Base-by-base conservation (phyloP, 1,284 basidiomycete genomes). In the Pseudozyma tsukubaensis region DNA sequence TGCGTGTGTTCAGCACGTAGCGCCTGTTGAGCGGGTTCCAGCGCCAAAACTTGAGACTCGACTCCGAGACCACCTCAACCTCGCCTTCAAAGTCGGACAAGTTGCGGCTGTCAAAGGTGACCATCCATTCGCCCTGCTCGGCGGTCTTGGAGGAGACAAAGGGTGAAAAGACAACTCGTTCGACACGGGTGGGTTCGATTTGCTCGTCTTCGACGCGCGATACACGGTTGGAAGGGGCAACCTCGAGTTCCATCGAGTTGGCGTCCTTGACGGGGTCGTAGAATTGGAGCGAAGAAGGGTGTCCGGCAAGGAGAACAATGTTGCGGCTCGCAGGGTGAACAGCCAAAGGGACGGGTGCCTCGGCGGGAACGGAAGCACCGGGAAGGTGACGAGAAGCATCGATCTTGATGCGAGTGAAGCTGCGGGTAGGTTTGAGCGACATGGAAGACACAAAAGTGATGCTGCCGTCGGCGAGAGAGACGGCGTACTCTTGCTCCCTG, bases 261-360 rank as follows among this genome's bases (percentile, higher is more conserved):
- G 89, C 88, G 35, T 91, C 91, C 9, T 89, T 88, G 13, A 88
- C 85, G 0, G 92, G 91, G 36, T 94, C 92, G 86, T 93, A 95
- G 45, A 93, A 91, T 86, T 99, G 97, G 45, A 99, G 86, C 13
- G 94, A 94, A 6, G 95, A 96, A 0, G 94, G 92, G 83, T 99
- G 94, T 0, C 95, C 96, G 0, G 96, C 94, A 0, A 94, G 92
- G 16, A 99, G 88, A 61, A 97, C 89, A 29, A 82, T 48, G 19
- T 78, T 72, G 45, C 79, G 74, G n/a, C 72, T 75, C 19, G 69
- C 56, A 2, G 77, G 80, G 47, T 84, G 76, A 3, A 81, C 63
- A 4, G 82, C 80, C 10, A 84, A 70, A 2, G 83, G 83, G 5
- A 72, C 62, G 4, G 68, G 64, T 3, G 50, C 55, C 45, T 59